Conservation (phyloP, 169 alveolate genomes). For the Plasmodium relictum region DNA sequence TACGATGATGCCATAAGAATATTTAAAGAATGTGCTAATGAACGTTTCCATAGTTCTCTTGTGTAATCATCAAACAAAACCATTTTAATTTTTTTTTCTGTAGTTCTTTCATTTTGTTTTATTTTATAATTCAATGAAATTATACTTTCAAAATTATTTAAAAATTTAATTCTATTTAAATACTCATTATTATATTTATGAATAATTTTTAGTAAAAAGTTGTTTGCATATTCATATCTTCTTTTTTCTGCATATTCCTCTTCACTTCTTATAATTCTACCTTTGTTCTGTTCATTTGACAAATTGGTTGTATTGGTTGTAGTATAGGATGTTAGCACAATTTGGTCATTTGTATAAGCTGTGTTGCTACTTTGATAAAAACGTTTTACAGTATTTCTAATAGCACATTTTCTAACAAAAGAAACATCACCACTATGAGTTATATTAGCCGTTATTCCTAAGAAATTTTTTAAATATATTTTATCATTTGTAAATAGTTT, state of each 20-base stretch:
- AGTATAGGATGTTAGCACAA: conserved; percentile 13
- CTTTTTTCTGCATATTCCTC: not conserved
- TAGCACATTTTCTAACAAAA: conserved; percentile 72
- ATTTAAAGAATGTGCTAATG: conserved; percentile 49
- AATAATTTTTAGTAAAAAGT: conserved; percentile 36
- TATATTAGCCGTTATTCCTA: conserved; percentile 39
- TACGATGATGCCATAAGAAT: conserved; percentile 75
- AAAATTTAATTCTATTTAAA: conserved; percentile 47
- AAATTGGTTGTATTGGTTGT: conserved; percentile 17
- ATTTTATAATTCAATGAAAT: conserved; percentile 41
- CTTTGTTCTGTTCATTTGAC: not conserved
- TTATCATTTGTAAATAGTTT: conserved; percentile 34
- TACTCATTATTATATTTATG: conserved; percentile 69
- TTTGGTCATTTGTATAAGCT: conserved; percentile 62
- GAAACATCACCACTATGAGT: conserved; percentile 9
- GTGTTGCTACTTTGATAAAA: conserved; percentile 21
- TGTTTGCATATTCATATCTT: conserved; percentile 61
- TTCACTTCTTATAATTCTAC: not conserved
- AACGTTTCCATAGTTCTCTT: conserved; percentile 73
- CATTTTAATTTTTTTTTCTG: conserved; percentile 68
- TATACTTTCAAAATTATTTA: conserved; percentile 46
- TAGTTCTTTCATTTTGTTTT: conserved; percentile 5
- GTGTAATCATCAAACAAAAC: conserved; percentile 76
- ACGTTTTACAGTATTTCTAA: conserved; percentile 42
- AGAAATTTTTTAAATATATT: conserved; percentile 61